Evolutionary conservation across 495 filamentous ascomycete genomes (phyloP).

Genomic region (Penicillium soppii): DNA sequence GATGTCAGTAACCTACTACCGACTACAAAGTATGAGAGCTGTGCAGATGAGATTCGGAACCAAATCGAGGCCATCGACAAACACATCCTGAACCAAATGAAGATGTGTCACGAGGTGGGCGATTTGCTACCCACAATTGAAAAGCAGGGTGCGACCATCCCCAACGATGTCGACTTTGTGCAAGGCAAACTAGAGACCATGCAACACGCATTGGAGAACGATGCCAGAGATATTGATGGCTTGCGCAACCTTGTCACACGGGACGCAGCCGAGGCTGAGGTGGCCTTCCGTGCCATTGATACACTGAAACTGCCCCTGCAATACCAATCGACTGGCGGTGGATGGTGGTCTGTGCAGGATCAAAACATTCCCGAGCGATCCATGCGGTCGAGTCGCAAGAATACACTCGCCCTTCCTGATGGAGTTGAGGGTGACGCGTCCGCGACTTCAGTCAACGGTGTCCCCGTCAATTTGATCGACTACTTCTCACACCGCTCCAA

Average conservation of each 20-base stretch:
- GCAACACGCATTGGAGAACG: constrained; percentile 68
- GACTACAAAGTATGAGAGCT: constrained; percentile 88
- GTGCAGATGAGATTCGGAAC: constrained; percentile 77
- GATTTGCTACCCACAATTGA: constrained; percentile 58
- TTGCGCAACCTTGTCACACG: constrained; percentile 61
- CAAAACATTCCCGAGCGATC: constrained; percentile 43
- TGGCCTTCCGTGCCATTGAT: constrained; percentile 73
- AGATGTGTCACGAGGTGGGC: constrained; percentile 45
- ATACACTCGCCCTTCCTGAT: constrained; percentile 48
- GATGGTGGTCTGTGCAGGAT: constrained; percentile 48
- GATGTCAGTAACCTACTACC: constrained; percentile 72
- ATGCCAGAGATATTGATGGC: constrained; percentile 67
- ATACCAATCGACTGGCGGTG: constrained; percentile 55
- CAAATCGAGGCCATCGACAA: constrained; percentile 73
- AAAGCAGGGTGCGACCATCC: constrained; percentile 61
- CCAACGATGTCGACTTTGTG: constrained; percentile 73
- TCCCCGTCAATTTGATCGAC: constrained; percentile 60
- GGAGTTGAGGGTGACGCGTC: constrained; percentile 60
- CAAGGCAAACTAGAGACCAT: constrained; percentile 69
- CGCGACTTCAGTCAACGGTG: constrained; percentile 38
- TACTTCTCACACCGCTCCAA: constrained; percentile 75
- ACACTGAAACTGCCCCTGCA: constrained; percentile 73
- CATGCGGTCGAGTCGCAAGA: constrained; percentile 41
- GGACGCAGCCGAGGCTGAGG: constrained; percentile 69
- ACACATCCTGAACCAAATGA: constrained; percentile 68